A percentile compares a stretch with the other conserved stretches of the same genome.
Conservation (phyloP, 1,284 basidiomycete genomes). For the Cryptococcus maquisensis region DNA sequence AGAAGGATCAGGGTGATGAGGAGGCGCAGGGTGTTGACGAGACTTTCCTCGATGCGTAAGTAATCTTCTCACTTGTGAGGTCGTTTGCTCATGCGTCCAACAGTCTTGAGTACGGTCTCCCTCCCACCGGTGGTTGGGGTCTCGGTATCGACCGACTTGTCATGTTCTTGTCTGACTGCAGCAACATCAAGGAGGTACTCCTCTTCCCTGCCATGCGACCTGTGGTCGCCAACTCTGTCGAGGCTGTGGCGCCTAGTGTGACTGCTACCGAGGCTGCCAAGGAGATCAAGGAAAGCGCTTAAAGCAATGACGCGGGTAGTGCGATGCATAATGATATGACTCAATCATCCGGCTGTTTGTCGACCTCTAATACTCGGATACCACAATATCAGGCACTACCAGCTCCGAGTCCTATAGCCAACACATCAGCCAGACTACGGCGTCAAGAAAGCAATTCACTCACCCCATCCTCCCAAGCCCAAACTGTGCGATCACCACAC, state of each 20-base stretch:
- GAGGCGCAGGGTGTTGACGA: constrained; percentile 97
- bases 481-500: no score
- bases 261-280: constrained; percentile 38
- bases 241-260: constrained; percentile 30
- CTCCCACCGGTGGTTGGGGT: constrained; percentile 96
- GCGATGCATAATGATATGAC: background rate
- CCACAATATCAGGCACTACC: background rate
- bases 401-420: no score
- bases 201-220: constrained; percentile 52
- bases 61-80: constrained; percentile 16
- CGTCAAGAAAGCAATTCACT: no score
- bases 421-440: no score
- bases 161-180: constrained; percentile 93
- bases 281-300: constrained; percentile 8
- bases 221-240: constrained; percentile 29
- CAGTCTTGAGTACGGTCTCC: constrained; percentile 93
- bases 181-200: constrained; percentile 58
- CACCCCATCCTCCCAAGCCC: no score
- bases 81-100: background rate
- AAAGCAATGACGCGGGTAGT: no score
- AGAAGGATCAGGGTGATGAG: constrained; percentile 96
- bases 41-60: constrained; percentile 84
- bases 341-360: background rate
- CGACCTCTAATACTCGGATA: background rate
- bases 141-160: constrained; percentile 88